Evolutionary conservation across 768 basidiomycete genomes (phyloP).

Genomic region (Pleurotus cornucopiae): DNA sequence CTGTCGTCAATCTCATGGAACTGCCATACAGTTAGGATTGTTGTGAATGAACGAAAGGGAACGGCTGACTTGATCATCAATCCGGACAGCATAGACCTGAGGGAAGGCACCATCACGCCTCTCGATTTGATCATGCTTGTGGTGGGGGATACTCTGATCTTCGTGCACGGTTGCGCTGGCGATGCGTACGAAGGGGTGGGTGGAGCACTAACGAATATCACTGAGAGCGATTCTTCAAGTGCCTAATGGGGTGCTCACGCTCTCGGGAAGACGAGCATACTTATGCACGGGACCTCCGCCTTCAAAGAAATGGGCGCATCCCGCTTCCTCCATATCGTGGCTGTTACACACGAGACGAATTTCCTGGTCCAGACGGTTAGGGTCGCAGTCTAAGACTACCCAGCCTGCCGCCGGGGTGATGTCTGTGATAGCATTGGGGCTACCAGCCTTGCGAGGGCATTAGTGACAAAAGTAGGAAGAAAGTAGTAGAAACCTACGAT

Average conservation of each 20-base stretch:
- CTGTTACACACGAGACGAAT: constrained; percentile 13
- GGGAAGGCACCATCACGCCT: constrained; percentile 21
- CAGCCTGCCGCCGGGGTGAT: constrained; percentile 14
- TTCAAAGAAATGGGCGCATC: constrained; percentile 36
- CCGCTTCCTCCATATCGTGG: constrained; percentile 13
- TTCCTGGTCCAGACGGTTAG: constrained; percentile 9
- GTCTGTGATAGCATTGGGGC: constrained; percentile 12
- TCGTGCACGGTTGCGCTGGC: constrained; percentile 27
- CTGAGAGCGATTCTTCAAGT: too few species aligned
- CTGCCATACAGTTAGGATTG: neutral
- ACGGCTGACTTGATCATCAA: constrained; percentile 16
- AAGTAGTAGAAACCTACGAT: constrained; percentile 6
- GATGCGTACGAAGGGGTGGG: constrained; percentile 21
- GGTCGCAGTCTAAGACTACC: constrained; percentile 12
- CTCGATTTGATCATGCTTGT: constrained; percentile 17
- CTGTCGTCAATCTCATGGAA: constrained; percentile 2
- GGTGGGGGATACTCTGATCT: constrained; percentile 31
- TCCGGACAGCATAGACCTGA: constrained; percentile 27
- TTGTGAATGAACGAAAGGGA: neutral
- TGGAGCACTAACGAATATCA: too few species aligned
- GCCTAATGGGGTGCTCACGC: constrained; percentile 25
- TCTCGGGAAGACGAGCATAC: constrained; percentile 48
- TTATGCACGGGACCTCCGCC: constrained; percentile 39
- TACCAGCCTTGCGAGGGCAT: constrained; percentile 3
- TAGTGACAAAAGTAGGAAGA: neutral